Conservation (phyloP, 2,329 filamentous ascomycete species). For the Emericellopsis atlantica region DNA sequence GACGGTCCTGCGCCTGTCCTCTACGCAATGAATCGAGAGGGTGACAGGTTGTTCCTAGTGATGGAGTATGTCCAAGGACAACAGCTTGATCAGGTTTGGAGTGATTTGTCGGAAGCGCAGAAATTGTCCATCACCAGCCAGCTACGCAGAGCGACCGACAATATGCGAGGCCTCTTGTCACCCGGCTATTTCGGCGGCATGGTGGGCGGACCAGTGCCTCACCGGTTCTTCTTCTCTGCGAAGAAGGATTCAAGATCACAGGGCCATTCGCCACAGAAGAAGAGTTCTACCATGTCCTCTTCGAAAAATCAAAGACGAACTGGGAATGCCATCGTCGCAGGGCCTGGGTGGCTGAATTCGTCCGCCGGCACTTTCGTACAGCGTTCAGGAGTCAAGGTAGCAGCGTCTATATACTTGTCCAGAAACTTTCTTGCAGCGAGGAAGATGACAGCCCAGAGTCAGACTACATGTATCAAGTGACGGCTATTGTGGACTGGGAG, state of each 20-base stretch:
- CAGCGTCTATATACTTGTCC: background rate
- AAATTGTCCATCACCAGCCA: background rate
- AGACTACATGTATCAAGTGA: background rate
- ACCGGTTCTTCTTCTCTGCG: slow-evolving; percentile 1
- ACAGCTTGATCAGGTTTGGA: slow-evolving; percentile 1
- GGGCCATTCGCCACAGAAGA: slow-evolving; percentile 2
- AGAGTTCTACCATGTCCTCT: slow-evolving; percentile 1
- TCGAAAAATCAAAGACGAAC: slow-evolving; percentile 1
- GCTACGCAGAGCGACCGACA: slow-evolving; percentile 1
- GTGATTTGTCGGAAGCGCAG: background rate
- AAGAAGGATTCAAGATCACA: background rate
- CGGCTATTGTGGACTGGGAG: slow-evolving; percentile 4
- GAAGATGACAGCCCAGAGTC: background rate
- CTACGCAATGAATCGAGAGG: slow-evolving; percentile 5
- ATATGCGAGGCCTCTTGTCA: background rate
- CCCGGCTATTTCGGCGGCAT: slow-evolving; percentile 2
- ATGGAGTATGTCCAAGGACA: slow-evolving; percentile 5
- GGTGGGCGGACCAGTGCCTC: slow-evolving; percentile 1
- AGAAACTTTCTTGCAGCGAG: background rate
- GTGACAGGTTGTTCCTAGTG: slow-evolving; percentile 3
- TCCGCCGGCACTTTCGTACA: slow-evolving; percentile 1
- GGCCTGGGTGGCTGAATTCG: slow-evolving; percentile 2
- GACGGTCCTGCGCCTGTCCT: slow-evolving; percentile 1
- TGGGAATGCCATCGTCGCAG: slow-evolving; percentile 1
- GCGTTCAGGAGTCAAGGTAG: background rate